These are phyloP conservation scores for Nakazawaea ambrosiae DNA, from an alignment of 805 yeast genomes.

Conservation along the genomic window DNA sequence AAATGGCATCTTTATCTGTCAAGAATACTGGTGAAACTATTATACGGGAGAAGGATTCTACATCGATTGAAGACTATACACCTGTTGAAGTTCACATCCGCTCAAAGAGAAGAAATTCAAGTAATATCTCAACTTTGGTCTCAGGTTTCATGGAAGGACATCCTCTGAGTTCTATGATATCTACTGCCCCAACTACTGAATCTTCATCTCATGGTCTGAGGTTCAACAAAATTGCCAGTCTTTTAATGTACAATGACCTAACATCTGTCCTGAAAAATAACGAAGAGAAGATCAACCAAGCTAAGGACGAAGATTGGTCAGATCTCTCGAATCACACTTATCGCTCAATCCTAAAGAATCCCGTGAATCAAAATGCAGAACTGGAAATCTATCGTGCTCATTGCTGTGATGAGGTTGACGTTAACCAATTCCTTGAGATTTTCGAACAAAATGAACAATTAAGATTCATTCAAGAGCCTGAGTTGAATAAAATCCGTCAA, in stretches of 20 bases:
- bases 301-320: too few relatives aligned
- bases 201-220: too few relatives aligned
- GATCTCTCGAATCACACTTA: too few relatives aligned
- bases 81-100: background rate
- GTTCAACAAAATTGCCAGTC: slow-evolving; percentile 1
- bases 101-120: background rate
- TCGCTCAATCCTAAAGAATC: too few relatives aligned
- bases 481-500: slow-evolving; percentile 20
- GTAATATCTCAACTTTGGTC: background rate
- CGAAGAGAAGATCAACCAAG: too few relatives aligned
- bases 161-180: background rate
- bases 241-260: slow-evolving; percentile 4
- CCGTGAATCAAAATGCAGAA: slow-evolving; percentile 22
- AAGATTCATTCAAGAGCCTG: slow-evolving; percentile 19
- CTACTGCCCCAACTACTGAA: background rate
- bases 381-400: slow-evolving; percentile 22
- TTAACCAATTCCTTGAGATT: slow-evolving; percentile 21
- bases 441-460: slow-evolving; percentile 23
- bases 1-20: too few relatives aligned
- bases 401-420: slow-evolving; percentile 23
- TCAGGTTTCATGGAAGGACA: background rate
- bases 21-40: too few relatives aligned
- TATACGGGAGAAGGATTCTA: too few relatives aligned
- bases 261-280: too few relatives aligned
- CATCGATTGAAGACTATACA: background rate